These are phyloP conservation scores for Plasmodium inui DNA, from an alignment of 169 alveolate genomes.

Conservation along the genomic window DNA sequence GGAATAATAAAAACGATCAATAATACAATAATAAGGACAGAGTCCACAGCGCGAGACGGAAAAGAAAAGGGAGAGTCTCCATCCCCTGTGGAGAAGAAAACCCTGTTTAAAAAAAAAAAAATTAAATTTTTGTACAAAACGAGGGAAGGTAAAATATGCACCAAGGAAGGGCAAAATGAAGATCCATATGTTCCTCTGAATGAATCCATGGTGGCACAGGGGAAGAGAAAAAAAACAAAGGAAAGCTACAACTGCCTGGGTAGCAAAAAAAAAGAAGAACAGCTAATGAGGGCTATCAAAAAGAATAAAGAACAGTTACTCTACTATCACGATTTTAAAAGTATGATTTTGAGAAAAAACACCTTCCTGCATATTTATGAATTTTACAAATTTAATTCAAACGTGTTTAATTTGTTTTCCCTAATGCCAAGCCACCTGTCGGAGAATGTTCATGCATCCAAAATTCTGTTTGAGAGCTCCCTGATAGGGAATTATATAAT, in stretches of 20 bases:
- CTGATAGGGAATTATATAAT: slow-evolving; percentile 79
- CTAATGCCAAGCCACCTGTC: slow-evolving; percentile 69
- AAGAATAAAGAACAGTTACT: slow-evolving; percentile 44
- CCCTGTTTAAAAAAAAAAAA: slow-evolving; percentile 12
- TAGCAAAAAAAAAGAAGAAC: slow-evolving; percentile 24
- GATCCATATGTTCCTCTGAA: neutral
- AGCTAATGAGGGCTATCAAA: neutral
- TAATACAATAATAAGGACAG: slow-evolving; percentile 8
- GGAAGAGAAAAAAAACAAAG: neutral
- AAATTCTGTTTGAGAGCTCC: slow-evolving; percentile 76
- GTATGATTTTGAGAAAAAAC: slow-evolving; percentile 36
- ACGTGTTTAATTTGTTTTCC: slow-evolving; percentile 34
- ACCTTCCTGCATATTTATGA: slow-evolving; percentile 55
- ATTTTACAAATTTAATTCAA: slow-evolving; percentile 38
- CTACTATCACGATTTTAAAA: slow-evolving; percentile 74
- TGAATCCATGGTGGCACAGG: neutral
- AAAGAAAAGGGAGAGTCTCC: neutral
- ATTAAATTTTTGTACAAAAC: slow-evolving; percentile 13
- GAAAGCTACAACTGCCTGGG: neutral
- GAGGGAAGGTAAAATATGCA: neutral
- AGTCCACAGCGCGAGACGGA: neutral
- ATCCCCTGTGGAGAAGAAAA: neutral
- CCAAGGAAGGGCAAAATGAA: neutral
- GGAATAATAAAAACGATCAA: slow-evolving; percentile 49
- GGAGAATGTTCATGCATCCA: slow-evolving; percentile 44